A percentile compares a stretch with the other conserved stretches of the same genome.
These are phyloP conservation scores for Nidularia pulvinata DNA, from an alignment of 768 basidiomycete genomes.

Conservation along the genomic window DNA sequence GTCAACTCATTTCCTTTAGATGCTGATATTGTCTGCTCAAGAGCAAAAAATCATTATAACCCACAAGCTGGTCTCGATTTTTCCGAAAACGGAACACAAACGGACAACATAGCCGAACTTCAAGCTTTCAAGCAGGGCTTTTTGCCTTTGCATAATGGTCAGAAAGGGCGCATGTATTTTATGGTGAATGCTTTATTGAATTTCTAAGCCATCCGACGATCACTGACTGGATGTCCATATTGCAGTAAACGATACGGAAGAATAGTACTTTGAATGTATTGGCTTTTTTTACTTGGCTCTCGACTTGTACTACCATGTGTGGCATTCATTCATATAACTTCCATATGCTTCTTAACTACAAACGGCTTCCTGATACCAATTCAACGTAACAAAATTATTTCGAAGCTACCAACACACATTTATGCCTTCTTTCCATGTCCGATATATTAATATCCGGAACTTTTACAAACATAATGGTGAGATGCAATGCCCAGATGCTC, in stretches of 20 bases:
- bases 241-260: not conserved
- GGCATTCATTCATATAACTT: no score
- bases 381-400: no score
- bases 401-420: no score
- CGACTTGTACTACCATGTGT: no score
- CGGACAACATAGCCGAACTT: not conserved
- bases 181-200: not conserved
- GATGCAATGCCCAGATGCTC: no score
- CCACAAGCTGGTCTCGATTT: slow-evolving; percentile 60
- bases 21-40: slow-evolving; percentile 77
- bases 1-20: slow-evolving; percentile 40
- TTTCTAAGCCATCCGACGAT: not conserved
- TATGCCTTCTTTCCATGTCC: no score
- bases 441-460: no score
- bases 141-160: not conserved
- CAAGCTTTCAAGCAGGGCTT: not conserved
- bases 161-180: not conserved
- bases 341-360: no score
- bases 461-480: no score
- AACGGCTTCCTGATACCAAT: no score
- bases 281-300: no score
- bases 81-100: slow-evolving; percentile 49
- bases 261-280: no score
- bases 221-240: not conserved
- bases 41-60: slow-evolving; percentile 82